Evolutionary conservation across 305 asterid species (phyloP).

Genomic region (Petunia hybrid): DNA sequence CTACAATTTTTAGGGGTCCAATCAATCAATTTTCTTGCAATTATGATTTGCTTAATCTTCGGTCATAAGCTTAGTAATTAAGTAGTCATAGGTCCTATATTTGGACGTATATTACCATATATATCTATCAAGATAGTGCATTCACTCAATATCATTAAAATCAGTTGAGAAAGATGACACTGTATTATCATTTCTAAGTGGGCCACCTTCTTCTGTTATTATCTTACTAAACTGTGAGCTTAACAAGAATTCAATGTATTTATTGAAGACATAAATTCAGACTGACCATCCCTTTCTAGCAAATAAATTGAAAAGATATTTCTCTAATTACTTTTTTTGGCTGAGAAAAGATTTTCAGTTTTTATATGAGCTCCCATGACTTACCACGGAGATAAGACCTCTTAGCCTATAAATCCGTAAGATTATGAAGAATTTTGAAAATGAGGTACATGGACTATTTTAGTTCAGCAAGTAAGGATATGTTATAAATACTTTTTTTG

Average conservation of each 20-base stretch:
- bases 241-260: constrained; percentile 25
- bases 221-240: not conserved
- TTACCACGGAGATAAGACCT: not conserved
- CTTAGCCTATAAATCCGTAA: not conserved
- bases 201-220: not conserved
- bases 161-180: constrained; percentile 12
- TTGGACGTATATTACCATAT: not conserved
- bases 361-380: not conserved
- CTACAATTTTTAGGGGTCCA: constrained; percentile 24
- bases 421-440: constrained; percentile 10
- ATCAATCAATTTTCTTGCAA: constrained; percentile 12
- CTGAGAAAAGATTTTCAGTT: not conserved
- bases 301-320: not conserved
- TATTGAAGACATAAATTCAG: constrained; percentile 26
- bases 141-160: constrained; percentile 16
- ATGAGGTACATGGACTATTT: constrained; percentile 2
- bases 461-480: constrained; percentile 7
- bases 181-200: constrained; percentile 27
- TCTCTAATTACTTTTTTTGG: not conserved
- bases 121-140: constrained; percentile 22
- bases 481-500: not conserved
- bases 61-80: constrained; percentile 20
- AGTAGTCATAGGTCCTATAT: not conserved
- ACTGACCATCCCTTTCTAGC: constrained; percentile 20
- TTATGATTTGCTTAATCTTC: constrained; percentile 20